Conservation (phyloP, 768 basidiomycete genomes). For the Suillus bovinus region DNA sequence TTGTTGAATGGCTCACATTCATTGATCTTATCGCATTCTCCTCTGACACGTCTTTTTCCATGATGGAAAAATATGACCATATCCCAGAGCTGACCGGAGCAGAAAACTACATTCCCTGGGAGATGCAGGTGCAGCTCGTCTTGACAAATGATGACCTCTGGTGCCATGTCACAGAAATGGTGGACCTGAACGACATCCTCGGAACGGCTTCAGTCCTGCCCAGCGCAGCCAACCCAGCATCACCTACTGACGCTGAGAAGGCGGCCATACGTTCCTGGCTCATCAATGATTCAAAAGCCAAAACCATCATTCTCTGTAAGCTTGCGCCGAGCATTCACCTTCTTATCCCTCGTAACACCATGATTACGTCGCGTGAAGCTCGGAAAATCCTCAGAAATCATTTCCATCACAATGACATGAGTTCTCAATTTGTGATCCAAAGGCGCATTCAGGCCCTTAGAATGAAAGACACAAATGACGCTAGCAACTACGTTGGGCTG, state of each 20-base stretch:
- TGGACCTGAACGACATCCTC: neutral
- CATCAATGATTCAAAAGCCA: neutral
- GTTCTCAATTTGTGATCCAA: neutral
- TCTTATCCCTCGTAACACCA: neutral
- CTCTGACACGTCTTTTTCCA: neutral
- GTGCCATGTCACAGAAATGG: slow-evolving; percentile 2
- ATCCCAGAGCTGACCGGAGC: slow-evolving; percentile 11
- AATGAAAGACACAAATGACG: neutral
- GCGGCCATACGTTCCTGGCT: slow-evolving; percentile 6
- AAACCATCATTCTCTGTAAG: neutral
- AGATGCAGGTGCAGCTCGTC: neutral
- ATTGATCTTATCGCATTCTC: neutral
- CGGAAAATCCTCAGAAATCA: neutral
- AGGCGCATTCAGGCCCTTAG: neutral
- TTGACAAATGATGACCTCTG: slow-evolving; percentile 8
- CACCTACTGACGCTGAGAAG: neutral
- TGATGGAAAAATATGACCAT: slow-evolving; percentile 14
- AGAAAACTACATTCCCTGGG: slow-evolving; percentile 5
- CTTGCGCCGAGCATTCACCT: neutral
- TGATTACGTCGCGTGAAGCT: neutral
- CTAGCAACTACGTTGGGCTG: neutral
- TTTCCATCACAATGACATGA: neutral
- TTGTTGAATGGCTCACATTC: neutral
- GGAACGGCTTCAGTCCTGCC: neutral
- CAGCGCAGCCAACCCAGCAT: rapidly evolving